Conservation (phyloP, 768 basidiomycete genomes). For the Gloeophyllum trabeum region DNA sequence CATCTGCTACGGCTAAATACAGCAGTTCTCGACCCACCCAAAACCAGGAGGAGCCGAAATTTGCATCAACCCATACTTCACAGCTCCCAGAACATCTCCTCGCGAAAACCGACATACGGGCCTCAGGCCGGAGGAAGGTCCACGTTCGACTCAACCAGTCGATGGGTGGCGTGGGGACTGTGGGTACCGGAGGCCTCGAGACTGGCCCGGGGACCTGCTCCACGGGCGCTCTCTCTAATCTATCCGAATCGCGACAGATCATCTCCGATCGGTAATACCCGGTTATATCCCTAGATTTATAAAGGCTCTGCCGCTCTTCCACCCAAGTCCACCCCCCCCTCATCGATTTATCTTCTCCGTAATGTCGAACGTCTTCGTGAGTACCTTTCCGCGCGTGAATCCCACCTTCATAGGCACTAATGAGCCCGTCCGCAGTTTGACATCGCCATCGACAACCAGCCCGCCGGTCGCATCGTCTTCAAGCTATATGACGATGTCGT, state of each 20-base stretch:
- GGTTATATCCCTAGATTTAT: neutral
- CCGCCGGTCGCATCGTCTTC: constrained; percentile 60
- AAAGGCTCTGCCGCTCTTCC: neutral
- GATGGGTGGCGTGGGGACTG: no score
- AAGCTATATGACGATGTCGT: constrained; percentile 75
- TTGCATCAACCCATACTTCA: no score
- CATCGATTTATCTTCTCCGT: constrained; percentile 5
- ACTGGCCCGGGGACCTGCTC: no score
- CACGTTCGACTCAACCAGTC: no score
- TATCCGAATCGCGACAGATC: constrained; percentile 1
- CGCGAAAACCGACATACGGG: no score
- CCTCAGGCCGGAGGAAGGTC: no score
- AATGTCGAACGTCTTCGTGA: constrained; percentile 30
- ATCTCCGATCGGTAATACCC: neutral
- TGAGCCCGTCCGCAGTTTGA: constrained; percentile 42
- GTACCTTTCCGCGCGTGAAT: constrained; percentile 7
- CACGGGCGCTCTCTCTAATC: no score
- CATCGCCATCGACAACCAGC: constrained; percentile 32
- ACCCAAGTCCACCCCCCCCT: neutral
- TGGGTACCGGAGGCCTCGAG: no score
- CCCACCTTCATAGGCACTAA: neutral
- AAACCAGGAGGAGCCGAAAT: no score
- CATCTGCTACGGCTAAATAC: no score
- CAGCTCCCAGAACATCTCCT: no score
- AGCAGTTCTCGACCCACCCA: no score